A percentile compares a stretch with the other conserved stretches of the same genome.
Conservation (phyloP, 768 basidiomycete species). For the button mushroom (Agaricus bisporus) region DNA sequence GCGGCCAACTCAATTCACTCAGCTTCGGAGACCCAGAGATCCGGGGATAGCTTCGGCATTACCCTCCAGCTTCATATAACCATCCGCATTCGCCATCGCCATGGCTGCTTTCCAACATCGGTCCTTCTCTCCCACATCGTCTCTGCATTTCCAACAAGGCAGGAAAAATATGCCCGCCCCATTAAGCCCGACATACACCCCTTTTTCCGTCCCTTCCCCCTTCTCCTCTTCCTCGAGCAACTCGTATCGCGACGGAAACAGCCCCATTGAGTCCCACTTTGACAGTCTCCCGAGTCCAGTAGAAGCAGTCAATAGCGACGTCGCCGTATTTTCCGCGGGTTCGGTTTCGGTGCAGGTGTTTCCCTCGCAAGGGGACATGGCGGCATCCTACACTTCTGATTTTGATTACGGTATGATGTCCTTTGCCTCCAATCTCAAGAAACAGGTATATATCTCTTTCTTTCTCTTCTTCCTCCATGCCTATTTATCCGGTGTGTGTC, state of each 20-base stretch:
- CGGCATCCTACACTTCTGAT: conserved; percentile 12
- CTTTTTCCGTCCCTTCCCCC: conserved; percentile 31
- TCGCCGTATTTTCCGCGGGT: conserved; percentile 9
- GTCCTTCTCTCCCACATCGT: conserved; percentile 9
- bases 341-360: conserved; percentile 16
- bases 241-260: conserved; percentile 19
- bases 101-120: conserved; percentile 12
- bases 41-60: conserved; percentile 1
- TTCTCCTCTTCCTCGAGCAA: conserved; percentile 20
- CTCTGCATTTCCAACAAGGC: conserved; percentile 6
- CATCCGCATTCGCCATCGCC: background rate
- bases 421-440: conserved; percentile 10
- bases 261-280: conserved; percentile 30
- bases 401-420: conserved; percentile 14
- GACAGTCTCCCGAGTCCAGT: conserved; percentile 17
- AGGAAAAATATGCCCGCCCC: conserved; percentile 19
- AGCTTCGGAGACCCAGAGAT: background rate
- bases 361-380: conserved; percentile 12
- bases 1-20: background rate
- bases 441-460: conserved; percentile 8
- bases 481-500: conserved; percentile 9
- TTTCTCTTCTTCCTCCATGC: conserved; percentile 9
- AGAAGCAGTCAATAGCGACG: conserved; percentile 12
- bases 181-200: conserved; percentile 30
- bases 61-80: conserved; percentile 3